Percentiles rank a stretch among this genome's conserved stretches.
Evolutionary conservation across 2,329 filamentous ascomycete species (phyloP).

Genomic region (Penicillium sclerotiorum): DNA sequence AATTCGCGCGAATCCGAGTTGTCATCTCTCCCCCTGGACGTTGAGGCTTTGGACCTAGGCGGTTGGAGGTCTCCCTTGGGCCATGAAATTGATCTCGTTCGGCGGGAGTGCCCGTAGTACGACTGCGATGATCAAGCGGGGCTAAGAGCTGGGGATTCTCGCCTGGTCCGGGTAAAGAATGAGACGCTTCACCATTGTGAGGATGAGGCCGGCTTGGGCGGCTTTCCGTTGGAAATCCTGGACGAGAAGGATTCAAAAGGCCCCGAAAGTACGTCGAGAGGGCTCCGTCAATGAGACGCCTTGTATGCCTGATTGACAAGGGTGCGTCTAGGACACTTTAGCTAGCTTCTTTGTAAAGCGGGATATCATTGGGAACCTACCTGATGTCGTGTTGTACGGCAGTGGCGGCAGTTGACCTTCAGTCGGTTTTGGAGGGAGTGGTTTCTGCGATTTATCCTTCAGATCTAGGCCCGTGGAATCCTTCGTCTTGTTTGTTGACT

Average conservation of each 20-base stretch:
- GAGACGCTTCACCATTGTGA: slow-evolving; percentile 13
- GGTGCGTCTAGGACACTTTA: slow-evolving; percentile 39
- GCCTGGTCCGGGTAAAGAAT: slow-evolving; percentile 7
- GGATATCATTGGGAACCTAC: slow-evolving; percentile 9
- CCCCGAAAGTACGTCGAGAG: slow-evolving; percentile 54
- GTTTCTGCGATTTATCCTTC: slow-evolving; percentile 6
- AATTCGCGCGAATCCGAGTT: slow-evolving; percentile 30
- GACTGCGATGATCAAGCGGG: slow-evolving; percentile 25
- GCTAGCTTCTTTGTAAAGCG: slow-evolving; percentile 5
- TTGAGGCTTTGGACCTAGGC: slow-evolving; percentile 18
- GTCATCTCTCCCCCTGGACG: slow-evolving; percentile 24
- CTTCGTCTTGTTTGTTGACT: slow-evolving; percentile 22
- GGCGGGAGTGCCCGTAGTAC: slow-evolving; percentile 32
- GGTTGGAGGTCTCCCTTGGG: slow-evolving; percentile 18
- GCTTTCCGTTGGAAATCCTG: slow-evolving; percentile 21
- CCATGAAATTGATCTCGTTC: slow-evolving; percentile 18
- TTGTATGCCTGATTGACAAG: slow-evolving; percentile 64
- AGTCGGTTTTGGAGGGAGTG: slow-evolving; percentile 6
- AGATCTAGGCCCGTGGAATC: slow-evolving; percentile 17
- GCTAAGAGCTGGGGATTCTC: slow-evolving; percentile 21
- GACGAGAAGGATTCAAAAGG: slow-evolving; percentile 34
- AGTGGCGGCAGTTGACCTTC: slow-evolving; percentile 9
- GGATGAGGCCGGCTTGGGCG: slow-evolving; percentile 7
- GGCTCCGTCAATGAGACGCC: slow-evolving; percentile 59
- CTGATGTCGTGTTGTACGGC: slow-evolving; percentile 7